Conservation (phyloP, 306 rosid genomes). For the Casuarina cunninghamiana region DNA sequence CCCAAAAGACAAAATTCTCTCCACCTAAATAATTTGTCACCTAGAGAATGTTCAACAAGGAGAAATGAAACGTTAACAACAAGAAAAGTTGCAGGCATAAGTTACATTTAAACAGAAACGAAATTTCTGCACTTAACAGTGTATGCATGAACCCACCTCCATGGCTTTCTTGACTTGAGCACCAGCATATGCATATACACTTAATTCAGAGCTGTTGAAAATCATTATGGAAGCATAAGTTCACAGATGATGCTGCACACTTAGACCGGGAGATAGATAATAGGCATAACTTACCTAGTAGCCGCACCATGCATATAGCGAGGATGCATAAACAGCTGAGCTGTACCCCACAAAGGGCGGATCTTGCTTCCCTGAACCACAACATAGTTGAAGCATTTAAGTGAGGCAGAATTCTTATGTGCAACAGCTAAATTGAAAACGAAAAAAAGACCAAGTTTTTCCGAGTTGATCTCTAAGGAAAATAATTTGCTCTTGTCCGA, state of each 20-base stretch:
- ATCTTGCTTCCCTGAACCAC: conserved; percentile 57
- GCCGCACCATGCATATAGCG: conserved; percentile 98
- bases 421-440: background rate
- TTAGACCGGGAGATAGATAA: conserved; percentile 7
- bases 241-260: conserved; percentile 2
- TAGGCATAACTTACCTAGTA: conserved; percentile 62
- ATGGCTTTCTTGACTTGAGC: conserved; percentile 99
- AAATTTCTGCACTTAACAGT: background rate
- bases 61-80: conserved; percentile 16
- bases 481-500: background rate
- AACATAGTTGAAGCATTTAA: conserved; percentile 12
- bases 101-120: background rate
- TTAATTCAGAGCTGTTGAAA: conserved; percentile 74
- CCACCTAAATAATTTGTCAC: conserved; percentile 93
- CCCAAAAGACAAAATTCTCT: conserved; percentile 97
- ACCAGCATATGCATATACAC: conserved; percentile 86
- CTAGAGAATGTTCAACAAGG: conserved; percentile 43
- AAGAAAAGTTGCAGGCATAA: background rate
- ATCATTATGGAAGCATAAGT: conserved; percentile 26
- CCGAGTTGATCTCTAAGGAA: background rate
- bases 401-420: conserved; percentile 3
- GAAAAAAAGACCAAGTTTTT: background rate
- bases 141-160: conserved; percentile 53
- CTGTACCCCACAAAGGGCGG: conserved; percentile 89
- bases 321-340: conserved; percentile 92